Percentiles rank a stretch among this genome's conserved stretches.
Evolutionary conservation across 331 rosid species (phyloP).

Genomic region (Rhamnella rubrinervis): DNA sequence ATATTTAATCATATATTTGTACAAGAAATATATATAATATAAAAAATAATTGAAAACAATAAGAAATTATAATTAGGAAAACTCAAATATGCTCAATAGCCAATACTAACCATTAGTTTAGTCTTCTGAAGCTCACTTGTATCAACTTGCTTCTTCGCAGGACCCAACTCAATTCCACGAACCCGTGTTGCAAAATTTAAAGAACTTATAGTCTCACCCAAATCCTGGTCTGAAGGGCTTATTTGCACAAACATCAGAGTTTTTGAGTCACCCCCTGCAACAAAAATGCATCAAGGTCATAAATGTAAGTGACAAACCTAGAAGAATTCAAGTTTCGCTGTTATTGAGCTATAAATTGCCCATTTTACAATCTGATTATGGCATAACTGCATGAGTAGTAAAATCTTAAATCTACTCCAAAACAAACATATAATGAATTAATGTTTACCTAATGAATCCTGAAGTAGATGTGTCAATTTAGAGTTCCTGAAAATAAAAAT

Average conservation of each 20-base stretch:
- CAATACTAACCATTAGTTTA: slow-evolving; percentile 59
- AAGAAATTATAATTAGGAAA: not conserved
- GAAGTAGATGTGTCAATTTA: slow-evolving; percentile 91
- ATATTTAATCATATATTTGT: not conserved
- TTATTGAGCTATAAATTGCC: not conserved
- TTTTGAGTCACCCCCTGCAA: slow-evolving; percentile 84
- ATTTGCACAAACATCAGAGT: slow-evolving; percentile 89
- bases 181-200: slow-evolving; percentile 84
- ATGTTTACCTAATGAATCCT: slow-evolving; percentile 79
- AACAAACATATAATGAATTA: slow-evolving; percentile 7
- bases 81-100: slow-evolving; percentile 10
- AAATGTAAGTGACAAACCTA: not conserved
- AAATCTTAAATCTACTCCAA: slow-evolving; percentile 4
- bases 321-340: slow-evolving; percentile 4
- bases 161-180: slow-evolving; percentile 86
- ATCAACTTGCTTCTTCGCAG: slow-evolving; percentile 79
- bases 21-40: not conserved
- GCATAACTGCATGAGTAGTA: not conserved
- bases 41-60: not conserved
- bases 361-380: not conserved
- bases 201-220: slow-evolving; percentile 82
- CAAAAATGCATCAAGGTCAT: slow-evolving; percentile 2
- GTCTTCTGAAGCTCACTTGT: slow-evolving; percentile 69
- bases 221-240: slow-evolving; percentile 86
- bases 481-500: slow-evolving; percentile 69